Percentiles rank a stretch among this genome's conserved stretches.
Evolutionary conservation across 1,139 yeast species (phyloP).

Genomic region (Pichia sp.): DNA sequence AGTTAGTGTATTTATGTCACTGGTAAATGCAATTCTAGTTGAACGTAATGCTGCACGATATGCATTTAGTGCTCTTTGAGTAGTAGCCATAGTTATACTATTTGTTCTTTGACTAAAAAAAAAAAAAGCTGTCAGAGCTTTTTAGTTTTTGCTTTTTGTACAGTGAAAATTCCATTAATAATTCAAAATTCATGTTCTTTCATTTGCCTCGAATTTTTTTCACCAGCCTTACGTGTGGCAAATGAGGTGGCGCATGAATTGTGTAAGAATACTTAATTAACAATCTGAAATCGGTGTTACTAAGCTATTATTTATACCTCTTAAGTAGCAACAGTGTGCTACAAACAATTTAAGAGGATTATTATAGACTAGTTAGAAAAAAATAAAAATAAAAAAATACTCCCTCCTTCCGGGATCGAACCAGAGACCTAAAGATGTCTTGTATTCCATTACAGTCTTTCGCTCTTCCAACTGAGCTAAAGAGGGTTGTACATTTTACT

Average conservation of each 20-base stretch:
- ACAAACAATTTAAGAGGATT: background rate
- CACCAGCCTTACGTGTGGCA: background rate
- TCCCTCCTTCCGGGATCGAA: slow-evolving; percentile 18
- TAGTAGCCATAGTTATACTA: slow-evolving; percentile 7
- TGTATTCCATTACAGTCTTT: slow-evolving; percentile 13
- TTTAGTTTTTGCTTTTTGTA: background rate
- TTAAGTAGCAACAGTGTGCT: too few relatives aligned
- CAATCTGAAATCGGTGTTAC: too few relatives aligned
- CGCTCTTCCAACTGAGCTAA: slow-evolving; percentile 18
- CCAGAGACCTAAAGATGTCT: slow-evolving; percentile 18
- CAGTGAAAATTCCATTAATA: background rate
- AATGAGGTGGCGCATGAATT: background rate
- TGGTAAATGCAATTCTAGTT: slow-evolving; percentile 57
- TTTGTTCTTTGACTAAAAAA: background rate
- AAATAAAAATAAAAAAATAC: background rate
- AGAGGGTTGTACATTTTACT: slow-evolving; percentile 7
- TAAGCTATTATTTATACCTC: too few relatives aligned
- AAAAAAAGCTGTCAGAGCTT: background rate
- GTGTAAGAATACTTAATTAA: background rate
- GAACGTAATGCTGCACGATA: slow-evolving; percentile 67
- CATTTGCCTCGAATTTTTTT: background rate
- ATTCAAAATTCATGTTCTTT: background rate
- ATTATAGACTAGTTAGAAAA: background rate
- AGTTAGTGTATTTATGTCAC: slow-evolving; percentile 44
- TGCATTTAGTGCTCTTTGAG: slow-evolving; percentile 35